Percentiles rank a stretch among this genome's conserved stretches.
Evolutionary conservation across 208 protist species (phyloP).

Genomic region (Vickermania spadyakhi): DNA sequence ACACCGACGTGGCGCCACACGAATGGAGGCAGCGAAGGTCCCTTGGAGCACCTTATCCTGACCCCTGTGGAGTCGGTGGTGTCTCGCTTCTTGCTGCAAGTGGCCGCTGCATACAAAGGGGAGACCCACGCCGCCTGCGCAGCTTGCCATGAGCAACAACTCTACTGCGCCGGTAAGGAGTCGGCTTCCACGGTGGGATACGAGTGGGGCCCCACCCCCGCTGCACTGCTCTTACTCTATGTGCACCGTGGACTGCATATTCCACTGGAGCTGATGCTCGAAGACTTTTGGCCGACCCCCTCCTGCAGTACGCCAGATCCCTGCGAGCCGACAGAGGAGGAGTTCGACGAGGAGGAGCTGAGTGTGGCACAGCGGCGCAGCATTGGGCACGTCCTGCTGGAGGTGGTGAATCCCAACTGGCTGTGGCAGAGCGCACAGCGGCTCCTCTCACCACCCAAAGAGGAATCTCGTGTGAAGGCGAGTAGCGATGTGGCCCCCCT

Average conservation of each 20-base stretch:
- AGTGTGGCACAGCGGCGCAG: not conserved
- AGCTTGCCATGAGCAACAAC: too few species aligned
- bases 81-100: not conserved
- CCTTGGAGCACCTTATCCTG: not conserved
- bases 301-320: not conserved
- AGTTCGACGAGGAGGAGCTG: not conserved
- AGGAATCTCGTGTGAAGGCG: too few species aligned
- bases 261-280: constrained; percentile 27
- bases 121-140: not conserved
- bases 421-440: constrained; percentile 10
- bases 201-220: constrained; percentile 4
- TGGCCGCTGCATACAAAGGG: not conserved
- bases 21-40: not conserved
- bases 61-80: not conserved
- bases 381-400: constrained; percentile 23
- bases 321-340: not conserved
- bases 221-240: constrained; percentile 24
- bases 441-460: not conserved
- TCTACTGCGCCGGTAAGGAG: too few species aligned
- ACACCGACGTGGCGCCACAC: too few species aligned
- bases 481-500: too few species aligned
- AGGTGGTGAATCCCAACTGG: constrained; percentile 12
- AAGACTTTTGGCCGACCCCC: constrained; percentile 16
- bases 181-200: too few species aligned
- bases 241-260: constrained; percentile 5